Evolutionary conservation across 257 asterid genomes (phyloP).

Genomic region (Lycium barbarum): DNA sequence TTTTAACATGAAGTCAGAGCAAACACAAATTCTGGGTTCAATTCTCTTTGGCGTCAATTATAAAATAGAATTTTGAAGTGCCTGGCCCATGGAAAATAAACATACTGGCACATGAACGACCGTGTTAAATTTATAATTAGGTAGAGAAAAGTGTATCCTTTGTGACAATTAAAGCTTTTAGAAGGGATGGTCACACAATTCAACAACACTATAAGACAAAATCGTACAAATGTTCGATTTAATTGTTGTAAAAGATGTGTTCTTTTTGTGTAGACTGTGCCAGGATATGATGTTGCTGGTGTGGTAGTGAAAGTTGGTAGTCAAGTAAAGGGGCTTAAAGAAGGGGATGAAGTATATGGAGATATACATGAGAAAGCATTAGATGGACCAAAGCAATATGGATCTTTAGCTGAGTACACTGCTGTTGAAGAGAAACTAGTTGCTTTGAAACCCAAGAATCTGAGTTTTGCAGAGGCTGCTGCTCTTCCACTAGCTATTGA

Average conservation of each 20-base stretch:
- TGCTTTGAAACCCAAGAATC: constrained; percentile 77
- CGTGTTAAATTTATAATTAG: neutral
- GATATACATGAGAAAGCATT: constrained; percentile 77
- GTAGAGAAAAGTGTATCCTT: neutral
- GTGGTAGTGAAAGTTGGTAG: constrained; percentile 87
- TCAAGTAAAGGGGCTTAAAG: constrained; percentile 75
- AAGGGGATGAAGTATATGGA: constrained; percentile 93
- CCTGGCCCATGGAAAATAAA: neutral
- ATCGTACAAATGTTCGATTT: neutral
- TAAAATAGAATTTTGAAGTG: neutral
- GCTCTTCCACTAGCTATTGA: constrained; percentile 85
- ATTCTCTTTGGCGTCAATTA: neutral
- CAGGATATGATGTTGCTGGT: constrained; percentile 97
- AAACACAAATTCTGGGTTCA: neutral
- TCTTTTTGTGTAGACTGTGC: constrained; percentile 61
- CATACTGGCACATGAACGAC: neutral
- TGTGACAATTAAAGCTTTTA: neutral
- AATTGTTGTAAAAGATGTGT: neutral
- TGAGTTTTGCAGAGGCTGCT: constrained; percentile 82
- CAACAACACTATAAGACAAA: neutral
- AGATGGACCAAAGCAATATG: constrained; percentile 78
- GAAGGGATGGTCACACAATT: neutral
- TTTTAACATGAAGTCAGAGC: neutral
- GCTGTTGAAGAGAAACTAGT: constrained; percentile 88
- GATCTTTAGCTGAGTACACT: constrained; percentile 84